Base-by-base conservation (phyloP, 2,329 filamentous ascomycete genomes). In the Aspergillus costaricaensis region DNA sequence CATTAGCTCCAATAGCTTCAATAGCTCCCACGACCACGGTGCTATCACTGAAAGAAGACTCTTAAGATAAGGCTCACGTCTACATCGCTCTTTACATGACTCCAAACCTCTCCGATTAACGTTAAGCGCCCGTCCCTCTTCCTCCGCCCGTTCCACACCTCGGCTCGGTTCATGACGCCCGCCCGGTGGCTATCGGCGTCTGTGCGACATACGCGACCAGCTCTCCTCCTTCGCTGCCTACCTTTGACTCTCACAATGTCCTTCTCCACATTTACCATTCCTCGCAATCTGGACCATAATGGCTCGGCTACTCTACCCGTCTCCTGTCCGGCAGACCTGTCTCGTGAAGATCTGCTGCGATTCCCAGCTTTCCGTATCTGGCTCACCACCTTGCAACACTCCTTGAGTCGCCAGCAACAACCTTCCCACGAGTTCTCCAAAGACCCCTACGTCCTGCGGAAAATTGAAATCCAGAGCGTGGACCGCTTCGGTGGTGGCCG, bases 291-390 rank as follows among this genome's bases (percentile, higher is more conserved):
- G 15, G n/a, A 55, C 38, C 52, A 67, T 54, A 74, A 64, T 63
- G 23, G 74, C 72, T 12, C 67, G 65, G 17, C 73, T 76, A 43
- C 62, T 64, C 3, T 81, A 27, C 63, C 72, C 2, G 74, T 86
- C 47, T 75, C 74, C 19, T 75, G 82, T 5, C 77, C 78, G 2
- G 56, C 73, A 12, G 77, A 79, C 53, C 72, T 86, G 14, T 74
- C 73, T 2, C 63, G 77, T 62, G 73, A 80, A 12, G 76, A 81
- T 54, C 70, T 85, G 3, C 72, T 80, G 17, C 72, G 73, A 1
- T 86, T 86, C 57, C 80, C 81, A 4, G 81, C 85, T 0, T 85
- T 86, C 68, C 81, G 82, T 44, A 78, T 77, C 44, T 87, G 85
- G 85, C 75, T 84, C 4, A 71, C 73, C 2, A 83, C 80, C 0